Percentiles rank a stretch among this genome's conserved stretches.
Conservation (phyloP, 176 grass and related monocot genomes). For the Oryza glumipatula region DNA sequence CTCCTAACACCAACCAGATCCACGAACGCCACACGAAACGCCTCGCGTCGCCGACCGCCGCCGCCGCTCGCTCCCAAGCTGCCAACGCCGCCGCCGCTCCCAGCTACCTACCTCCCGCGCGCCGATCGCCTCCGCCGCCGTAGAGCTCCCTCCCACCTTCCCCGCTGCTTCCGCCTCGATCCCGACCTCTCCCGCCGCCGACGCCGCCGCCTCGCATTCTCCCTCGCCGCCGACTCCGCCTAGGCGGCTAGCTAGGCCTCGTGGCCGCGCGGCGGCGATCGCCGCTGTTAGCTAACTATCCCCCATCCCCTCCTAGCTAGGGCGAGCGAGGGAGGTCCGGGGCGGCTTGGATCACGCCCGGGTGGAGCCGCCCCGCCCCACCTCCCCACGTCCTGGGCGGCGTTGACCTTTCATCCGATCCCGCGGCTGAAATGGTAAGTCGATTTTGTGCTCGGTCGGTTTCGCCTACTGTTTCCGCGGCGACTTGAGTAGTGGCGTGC, state of each 20-base stretch:
- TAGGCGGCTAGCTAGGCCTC: background rate
- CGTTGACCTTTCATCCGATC: constrained; percentile 24
- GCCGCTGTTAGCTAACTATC: background rate
- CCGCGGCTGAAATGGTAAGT: constrained; percentile 33
- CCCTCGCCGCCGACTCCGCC: background rate
- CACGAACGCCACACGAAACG: no score
- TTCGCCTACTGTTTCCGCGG: background rate
- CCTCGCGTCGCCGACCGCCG: no score
- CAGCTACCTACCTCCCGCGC: no score
- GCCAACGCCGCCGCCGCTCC: no score
- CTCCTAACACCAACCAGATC: no score
- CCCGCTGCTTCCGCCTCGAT: no score
- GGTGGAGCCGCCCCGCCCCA: background rate
- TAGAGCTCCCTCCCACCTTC: no score
- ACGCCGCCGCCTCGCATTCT: no score
- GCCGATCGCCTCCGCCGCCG: no score
- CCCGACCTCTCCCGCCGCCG: no score
- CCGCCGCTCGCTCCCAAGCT: no score
- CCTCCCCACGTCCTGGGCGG: background rate
- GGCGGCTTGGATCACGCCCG: constrained; percentile 21
- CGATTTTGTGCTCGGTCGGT: background rate
- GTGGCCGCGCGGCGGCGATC: background rate
- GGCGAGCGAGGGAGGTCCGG: constrained; percentile 4
- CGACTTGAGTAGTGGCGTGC: background rate
- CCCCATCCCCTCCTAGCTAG: background rate